phyloP scores from a whole-genome alignment of 164 flowering plant species.

The Stephania japonica region DNA sequence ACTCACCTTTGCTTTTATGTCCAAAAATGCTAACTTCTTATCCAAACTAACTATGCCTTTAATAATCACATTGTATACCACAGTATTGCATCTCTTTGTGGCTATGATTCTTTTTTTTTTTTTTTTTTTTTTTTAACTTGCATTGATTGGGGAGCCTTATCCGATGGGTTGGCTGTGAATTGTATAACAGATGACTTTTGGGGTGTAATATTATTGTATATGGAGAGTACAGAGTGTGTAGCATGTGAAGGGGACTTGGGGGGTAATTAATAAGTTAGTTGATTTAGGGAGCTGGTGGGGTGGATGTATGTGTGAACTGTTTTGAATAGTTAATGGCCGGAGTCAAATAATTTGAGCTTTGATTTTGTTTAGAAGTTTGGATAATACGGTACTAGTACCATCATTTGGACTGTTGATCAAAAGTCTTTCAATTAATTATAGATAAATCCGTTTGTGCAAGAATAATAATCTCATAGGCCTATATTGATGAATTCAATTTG shows the following conservation, averaged over 20 bases:
- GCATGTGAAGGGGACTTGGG: background rate
- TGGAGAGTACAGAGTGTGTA: background rate
- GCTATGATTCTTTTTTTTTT: background rate
- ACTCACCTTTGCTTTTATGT: constrained; percentile 9
- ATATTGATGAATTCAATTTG: no score
- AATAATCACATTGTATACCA: background rate
- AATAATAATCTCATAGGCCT: no score
- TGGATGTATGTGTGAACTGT: background rate
- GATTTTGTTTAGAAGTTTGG: background rate
- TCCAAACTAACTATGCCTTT: constrained; percentile 9
- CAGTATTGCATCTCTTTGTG: background rate
- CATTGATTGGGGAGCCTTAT: background rate
- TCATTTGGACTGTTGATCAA: background rate
- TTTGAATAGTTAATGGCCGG: background rate
- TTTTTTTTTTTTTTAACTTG: background rate
- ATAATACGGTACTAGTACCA: background rate
- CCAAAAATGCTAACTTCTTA: constrained; percentile 10
- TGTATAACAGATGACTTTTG: background rate
- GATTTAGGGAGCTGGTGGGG: background rate
- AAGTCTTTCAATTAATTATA: no score
- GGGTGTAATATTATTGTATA: background rate
- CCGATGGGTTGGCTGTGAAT: background rate
- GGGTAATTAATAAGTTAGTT: background rate
- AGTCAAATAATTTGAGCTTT: background rate
- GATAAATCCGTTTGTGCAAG: background rate